Percentiles rank a stretch among this genome's conserved stretches.
phyloP scores from a whole-genome alignment of 192 early-diverging fungal genomes.

The Podila epigama region DNA sequence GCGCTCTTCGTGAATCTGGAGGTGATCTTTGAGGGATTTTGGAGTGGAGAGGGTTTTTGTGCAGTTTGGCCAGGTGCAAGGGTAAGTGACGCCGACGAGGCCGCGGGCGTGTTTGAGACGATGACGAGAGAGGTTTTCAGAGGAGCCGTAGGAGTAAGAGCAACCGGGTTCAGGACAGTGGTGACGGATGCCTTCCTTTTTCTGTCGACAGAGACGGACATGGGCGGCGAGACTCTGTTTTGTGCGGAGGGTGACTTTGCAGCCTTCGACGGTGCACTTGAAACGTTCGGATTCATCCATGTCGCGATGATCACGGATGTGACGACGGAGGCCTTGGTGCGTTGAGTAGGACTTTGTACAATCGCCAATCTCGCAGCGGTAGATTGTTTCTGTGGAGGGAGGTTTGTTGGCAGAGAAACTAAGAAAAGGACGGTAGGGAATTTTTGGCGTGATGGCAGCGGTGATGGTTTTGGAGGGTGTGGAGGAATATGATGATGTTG shows the following conservation, averaged over 20 bases:
- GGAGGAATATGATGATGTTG: no score
- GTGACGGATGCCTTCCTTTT: slow-evolving; percentile 17
- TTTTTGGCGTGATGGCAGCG: no score
- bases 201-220: slow-evolving; percentile 37
- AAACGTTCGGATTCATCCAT: slow-evolving; percentile 17
- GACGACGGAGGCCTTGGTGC: slow-evolving; percentile 31
- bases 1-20: slow-evolving; percentile 8
- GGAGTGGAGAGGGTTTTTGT: slow-evolving; percentile 2
- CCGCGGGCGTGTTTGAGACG: slow-evolving; percentile 35
- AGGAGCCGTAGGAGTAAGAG: slow-evolving; percentile 26
- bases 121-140: slow-evolving; percentile 39
- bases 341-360: slow-evolving; percentile 29
- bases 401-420: no score
- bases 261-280: slow-evolving; percentile 23
- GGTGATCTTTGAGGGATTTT: slow-evolving; percentile 4
- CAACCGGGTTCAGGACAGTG: slow-evolving; percentile 35
- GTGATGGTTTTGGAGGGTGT: no score
- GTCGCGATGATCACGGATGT: slow-evolving; percentile 35
- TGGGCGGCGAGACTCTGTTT: slow-evolving; percentile 35
- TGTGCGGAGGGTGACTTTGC: slow-evolving; percentile 22
- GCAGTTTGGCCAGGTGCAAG: neutral
- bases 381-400: no score
- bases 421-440: neutral
- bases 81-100: slow-evolving; percentile 28
- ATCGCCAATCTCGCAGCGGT: slow-evolving; percentile 19